Evolutionary conservation across 2,329 filamentous ascomycete species (phyloP).

Genomic region (Akanthomyces uredinophilus): DNA sequence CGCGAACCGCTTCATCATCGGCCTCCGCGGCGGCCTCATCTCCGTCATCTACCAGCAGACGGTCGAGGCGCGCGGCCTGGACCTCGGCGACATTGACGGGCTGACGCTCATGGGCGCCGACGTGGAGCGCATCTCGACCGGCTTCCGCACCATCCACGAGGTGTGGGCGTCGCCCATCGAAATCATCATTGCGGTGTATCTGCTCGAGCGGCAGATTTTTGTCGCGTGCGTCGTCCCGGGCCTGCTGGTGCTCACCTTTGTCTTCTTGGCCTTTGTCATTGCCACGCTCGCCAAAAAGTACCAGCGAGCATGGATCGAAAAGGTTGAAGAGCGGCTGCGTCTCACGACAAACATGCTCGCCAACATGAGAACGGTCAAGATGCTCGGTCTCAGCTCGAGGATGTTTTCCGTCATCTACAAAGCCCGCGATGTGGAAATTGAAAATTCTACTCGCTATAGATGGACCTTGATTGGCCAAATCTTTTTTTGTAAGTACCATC

Average conservation of each 20-base stretch:
- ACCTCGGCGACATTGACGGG: conserved; percentile 6
- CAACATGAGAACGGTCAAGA: conserved; percentile 29
- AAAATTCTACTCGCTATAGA: conserved; percentile 20
- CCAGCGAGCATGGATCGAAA: conserved; percentile 24
- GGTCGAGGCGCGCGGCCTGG: not conserved
- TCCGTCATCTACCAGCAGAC: conserved; percentile 8
- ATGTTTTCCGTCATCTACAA: conserved; percentile 19
- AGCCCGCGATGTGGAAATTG: conserved; percentile 20
- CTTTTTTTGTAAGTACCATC: conserved; percentile 2
- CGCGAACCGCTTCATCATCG: not conserved
- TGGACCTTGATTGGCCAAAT: conserved; percentile 16
- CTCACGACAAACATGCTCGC: conserved; percentile 25
- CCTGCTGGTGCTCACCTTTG: conserved; percentile 23
- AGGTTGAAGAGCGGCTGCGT: conserved; percentile 24
- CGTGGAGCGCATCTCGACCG: conserved; percentile 34
- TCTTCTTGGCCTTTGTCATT: conserved; percentile 21
- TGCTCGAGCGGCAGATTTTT: conserved; percentile 41
- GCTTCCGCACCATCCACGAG: conserved; percentile 35
- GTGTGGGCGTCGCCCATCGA: conserved; percentile 38
- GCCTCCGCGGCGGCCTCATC: conserved; percentile 2
- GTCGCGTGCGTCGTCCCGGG: conserved; percentile 41
- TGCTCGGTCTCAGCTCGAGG: conserved; percentile 23
- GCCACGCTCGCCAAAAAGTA: conserved; percentile 16
- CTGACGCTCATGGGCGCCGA: conserved; percentile 41
- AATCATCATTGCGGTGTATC: conserved; percentile 38